Evolutionary conservation across 1,284 basidiomycete genomes (phyloP), one percentile per base, ranked within the genome.

Genomic region (Agaricales sp.): DNA sequence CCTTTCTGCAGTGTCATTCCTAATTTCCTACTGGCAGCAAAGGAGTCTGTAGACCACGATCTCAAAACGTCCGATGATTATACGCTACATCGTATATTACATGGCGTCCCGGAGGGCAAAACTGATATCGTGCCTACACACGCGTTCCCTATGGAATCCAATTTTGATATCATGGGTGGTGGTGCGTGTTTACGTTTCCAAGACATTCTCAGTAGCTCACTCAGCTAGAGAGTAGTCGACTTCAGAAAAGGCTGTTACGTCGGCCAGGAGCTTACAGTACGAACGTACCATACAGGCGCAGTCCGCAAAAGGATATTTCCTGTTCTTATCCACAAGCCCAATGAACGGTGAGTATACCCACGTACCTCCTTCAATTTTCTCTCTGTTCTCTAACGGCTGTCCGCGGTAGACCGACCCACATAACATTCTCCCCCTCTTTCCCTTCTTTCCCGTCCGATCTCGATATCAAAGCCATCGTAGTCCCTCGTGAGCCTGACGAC

Each of bases 211-310:
- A 35, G n/a, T 49, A 46, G 51, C 22, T 51, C 41, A 51, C 30
- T 53, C 39, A 47, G 23, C 51, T 49, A 48, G 19, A 11, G 46
- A 52, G 16, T 58, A 94, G 93, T 99, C 58, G 93, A 98, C 65
- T 97, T 97, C 63, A 75, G 89, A 46, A 99, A 99, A 67, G 96
- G 96, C 3, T 99, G 96, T 64, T 99, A 98, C 61, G 83, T 99
- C 1, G 96, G 96, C 2, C 96, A 99, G 70, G 96, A 99, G 60
- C 71, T 99, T 38, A 98, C 95, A 0, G 94, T 97, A 2, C 79
- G 96, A 23, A 98, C 95, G 19, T 95, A 96, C 63, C 92, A 97
- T 62, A 97, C 89, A 1, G 96, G 96, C 4, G 78, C 89, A 13
- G 74, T 97, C 21, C 76, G 96, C 51, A 99, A 99, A 66, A 82